These are phyloP conservation scores for Amaranthus cruentus DNA, from an alignment of 148 eudicot genomes.

Conservation along the genomic window DNA sequence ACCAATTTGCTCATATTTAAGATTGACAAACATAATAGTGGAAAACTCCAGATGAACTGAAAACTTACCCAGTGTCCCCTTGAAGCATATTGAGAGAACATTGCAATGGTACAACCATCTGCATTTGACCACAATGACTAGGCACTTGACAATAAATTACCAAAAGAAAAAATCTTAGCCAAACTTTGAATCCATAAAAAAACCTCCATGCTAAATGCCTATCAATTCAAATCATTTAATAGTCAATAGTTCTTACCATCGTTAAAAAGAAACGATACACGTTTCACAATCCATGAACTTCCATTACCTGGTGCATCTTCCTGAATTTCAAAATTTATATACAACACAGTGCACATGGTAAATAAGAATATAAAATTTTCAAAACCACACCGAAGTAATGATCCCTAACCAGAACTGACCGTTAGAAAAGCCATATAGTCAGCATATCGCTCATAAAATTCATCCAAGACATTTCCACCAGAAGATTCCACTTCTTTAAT, in stretches of 20 bases:
- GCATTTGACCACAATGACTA: constrained; percentile 34
- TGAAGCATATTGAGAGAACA: constrained; percentile 94
- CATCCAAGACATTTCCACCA: constrained; percentile 61
- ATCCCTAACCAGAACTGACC: constrained; percentile 34
- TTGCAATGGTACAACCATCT: constrained; percentile 52
- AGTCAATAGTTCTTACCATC: constrained; percentile 37
- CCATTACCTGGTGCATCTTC: constrained; percentile 44
- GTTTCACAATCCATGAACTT: constrained; percentile 52
- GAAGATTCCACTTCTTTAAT: constrained; percentile 70
- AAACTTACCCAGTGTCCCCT: constrained; percentile 92
- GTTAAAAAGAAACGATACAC: constrained; percentile 59
- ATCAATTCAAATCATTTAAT: neutral
- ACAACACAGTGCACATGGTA: neutral
- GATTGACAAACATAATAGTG: neutral
- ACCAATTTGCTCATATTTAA: neutral
- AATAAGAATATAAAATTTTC: neutral
- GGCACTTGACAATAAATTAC: constrained; percentile 23
- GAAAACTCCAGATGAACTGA: neutral
- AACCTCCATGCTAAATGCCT: constrained; percentile 2
- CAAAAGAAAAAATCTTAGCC: constrained; percentile 15
- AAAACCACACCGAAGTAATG: neutral
- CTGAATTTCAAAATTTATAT: constrained; percentile 24
- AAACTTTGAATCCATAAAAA: neutral
- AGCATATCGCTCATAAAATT: constrained; percentile 64
- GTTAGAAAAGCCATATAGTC: constrained; percentile 59